phyloP scores from a whole-genome alignment of 164 flowering plant genomes.

The Chloranthus sessilifolius region DNA sequence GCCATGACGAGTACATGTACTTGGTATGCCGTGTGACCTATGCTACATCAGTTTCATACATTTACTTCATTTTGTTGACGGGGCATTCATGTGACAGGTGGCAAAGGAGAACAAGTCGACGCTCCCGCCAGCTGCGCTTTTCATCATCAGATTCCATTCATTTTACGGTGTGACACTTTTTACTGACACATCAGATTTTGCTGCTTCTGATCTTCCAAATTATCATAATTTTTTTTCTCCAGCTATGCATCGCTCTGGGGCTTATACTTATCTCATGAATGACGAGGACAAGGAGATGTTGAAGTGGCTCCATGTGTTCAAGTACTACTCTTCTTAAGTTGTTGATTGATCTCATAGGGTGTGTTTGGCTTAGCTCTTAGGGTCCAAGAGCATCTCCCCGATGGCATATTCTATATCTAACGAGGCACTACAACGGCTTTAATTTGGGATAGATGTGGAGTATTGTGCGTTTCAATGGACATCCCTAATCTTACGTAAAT shows the following conservation, averaged over 20 bases:
- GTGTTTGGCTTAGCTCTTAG: not conserved
- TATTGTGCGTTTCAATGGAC: too few relatives aligned
- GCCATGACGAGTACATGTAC: conserved; percentile 82
- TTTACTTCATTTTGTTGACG: not conserved
- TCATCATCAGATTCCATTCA: conserved; percentile 73
- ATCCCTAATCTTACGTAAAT: too few relatives aligned
- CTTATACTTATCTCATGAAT: conserved; percentile 31
- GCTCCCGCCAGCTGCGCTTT: conserved; percentile 60
- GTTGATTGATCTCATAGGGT: too few relatives aligned
- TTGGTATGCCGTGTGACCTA: conserved; percentile 38
- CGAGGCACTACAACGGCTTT: too few relatives aligned
- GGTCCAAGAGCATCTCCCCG: too few relatives aligned
- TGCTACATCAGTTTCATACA: not conserved
- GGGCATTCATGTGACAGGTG: conserved; percentile 32
- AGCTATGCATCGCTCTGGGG: conserved; percentile 32
- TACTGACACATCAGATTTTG: not conserved
- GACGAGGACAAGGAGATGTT: conserved; percentile 36
- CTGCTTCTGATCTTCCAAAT: not conserved
- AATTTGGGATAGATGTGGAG: too few relatives aligned
- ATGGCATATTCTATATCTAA: too few relatives aligned
- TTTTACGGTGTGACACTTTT: conserved; percentile 43
- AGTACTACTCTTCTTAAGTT: conserved; percentile 11
- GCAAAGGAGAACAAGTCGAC: conserved; percentile 55
- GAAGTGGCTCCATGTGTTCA: conserved; percentile 37
- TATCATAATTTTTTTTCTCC: not conserved